Base-by-base conservation (phyloP, 169 alveolate genomes). In the Eimeria acervulina region DNA sequence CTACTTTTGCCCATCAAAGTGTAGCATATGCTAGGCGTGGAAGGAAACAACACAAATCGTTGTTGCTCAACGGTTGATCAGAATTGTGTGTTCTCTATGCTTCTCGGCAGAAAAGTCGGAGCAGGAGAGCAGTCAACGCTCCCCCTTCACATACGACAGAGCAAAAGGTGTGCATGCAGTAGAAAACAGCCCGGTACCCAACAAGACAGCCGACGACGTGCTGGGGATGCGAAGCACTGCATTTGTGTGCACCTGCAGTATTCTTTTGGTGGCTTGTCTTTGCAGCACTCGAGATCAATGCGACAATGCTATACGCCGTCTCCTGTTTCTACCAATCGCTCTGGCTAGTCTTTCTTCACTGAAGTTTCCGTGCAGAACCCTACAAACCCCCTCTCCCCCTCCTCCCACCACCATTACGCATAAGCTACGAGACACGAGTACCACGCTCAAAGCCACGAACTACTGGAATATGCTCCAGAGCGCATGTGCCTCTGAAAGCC, bases 301-400 rank as follows among this genome's bases (percentile, higher is more conserved):
- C 66, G 83, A 12, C 94, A 40, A 3, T 63, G 63, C 61, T 74
- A 40, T 28, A 87, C 94, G 23, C 94, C 94, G 40, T 87, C 94
- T 8, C 94, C 83, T 19, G 36, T 38, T 10, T 87, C 81, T n/a
- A 38, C 68, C 33, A 63, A 28, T n/a, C 78, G 83, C 94, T 87
- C 94, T 87, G 94, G 94, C 83, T 74, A 87, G 94, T 87, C 81
- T n/a, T 52, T 83, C 76, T 87, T 12, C 80, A 87, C 92, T 31
- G 78, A 61, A n/a, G 15, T 36, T 84, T 52, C 92, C 15, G 23
- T 59, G 92, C 59, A 36, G 31, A 44, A 40, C 17, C 51, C 28
- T 72, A 17, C 47, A 17, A 26, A 23, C 8, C 89, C 68, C 63
- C 68, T 23, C 26, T 8, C 42, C 28, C 89, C 3, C 38, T 21